Base-by-base conservation (phyloP, 768 basidiomycete species). In the Neoboletus brunneissimus region DNA sequence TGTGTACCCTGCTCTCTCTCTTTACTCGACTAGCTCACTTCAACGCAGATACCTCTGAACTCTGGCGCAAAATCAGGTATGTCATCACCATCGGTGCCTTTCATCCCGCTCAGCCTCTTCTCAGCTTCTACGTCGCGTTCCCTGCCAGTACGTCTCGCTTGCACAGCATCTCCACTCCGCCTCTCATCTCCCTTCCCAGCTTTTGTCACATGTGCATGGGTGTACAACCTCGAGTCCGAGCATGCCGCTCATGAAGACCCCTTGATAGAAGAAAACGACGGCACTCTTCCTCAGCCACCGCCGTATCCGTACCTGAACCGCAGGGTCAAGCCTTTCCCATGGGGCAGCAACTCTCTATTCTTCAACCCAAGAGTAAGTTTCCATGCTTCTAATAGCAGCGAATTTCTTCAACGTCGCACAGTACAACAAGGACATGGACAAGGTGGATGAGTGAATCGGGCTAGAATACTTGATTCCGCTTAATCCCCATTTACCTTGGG, bases 21-120 rank as follows among this genome's bases (percentile, higher is more conserved):
- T 5, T 35, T 34, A 7, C 44, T 60, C 18, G 51, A 48, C 57
- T 45, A 20, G 42, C 62, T 61, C 59, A 65, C 16, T 41, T 31
- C 18, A 18, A 27, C 38, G 42, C 64, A 94, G 91, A 85, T 56
- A 88, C 90, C 29, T 76, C 87, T 49, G 79, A 86, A 53, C 82
- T 94, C 61, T 94, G 91, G 91, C 85, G 89, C 67, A 91, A 86
- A 77, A 89, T 94, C 71, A 89, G 88, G 90, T 88, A 67, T 48
- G 81, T 68, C 7, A n/a, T 38, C 27, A 27, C 35, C 16, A 27
- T 29, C 3, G 46, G 27, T 38, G 23, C 13, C 2, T 50, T 29
- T 35, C 42, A 12, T 45, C 50, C 55, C 29, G 38, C 57, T 63
- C 43, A 62, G 53, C 45, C 20, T 47, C 18, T 27, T 5, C 48